Base-by-base conservation (phyloP, 176 grass and related monocot genomes). In the Aegilops longissima region DNA sequence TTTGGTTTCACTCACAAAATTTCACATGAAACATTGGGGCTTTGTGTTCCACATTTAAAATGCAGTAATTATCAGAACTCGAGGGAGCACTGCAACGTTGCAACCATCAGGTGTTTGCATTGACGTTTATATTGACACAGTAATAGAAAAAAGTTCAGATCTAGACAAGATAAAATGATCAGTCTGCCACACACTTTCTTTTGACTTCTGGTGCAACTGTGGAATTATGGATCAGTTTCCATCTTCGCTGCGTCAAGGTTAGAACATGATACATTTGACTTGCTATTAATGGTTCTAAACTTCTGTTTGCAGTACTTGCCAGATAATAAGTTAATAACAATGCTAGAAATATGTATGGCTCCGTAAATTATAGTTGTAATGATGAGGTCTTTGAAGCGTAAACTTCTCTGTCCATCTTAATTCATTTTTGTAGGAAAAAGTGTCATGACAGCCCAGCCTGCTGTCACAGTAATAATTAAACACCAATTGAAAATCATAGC, bases 221-320 rank as follows among this genome's bases (percentile, higher is more conserved):
- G 67, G 73, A 34, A 84, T 20, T 80, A 29, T 83, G 73, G 63
- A 64, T 2, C 20, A 35, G 11, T 81, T 66, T n/a, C 9, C 6
- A 80, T 56, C 25, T 12, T 79, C 83, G 25, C 69, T 83, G 25
- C 18, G 72, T 77, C 73, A 23, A 88, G 70, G 77, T 91, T 84
- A 84, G 82, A 10, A 88, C n/a, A 31, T 82, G 11, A 70, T 76
- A 34, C 17, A 47, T 70, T 23, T 84, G 18, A 23, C 38, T n/a
- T 47, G 16, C 9, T 27, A 62, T 65, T 23, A 76, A 2, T 18
- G 85, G 12, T 62, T 9, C 18, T 74, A 61, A 9, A 67, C 24
- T 12, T 58, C 35, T 33, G 23, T 79, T 44, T 73, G 30, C 39
- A 5, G 18, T 14, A 86, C 24, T 82, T 80, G 58, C 34, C 33